Base-by-base conservation (phyloP, 106 monocot genomes). In the Gastrodia elata region DNA sequence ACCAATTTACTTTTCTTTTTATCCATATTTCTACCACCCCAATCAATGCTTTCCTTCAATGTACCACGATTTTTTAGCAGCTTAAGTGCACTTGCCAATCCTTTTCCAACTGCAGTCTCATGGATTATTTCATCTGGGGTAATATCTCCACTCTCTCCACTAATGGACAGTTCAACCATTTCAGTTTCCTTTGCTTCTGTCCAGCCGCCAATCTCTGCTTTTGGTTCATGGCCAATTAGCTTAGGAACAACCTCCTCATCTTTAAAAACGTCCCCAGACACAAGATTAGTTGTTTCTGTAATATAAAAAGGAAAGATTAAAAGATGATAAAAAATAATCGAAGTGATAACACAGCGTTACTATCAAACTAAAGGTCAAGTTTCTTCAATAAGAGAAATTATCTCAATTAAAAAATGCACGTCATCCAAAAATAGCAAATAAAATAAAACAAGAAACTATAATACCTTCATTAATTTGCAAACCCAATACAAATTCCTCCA, bases 1-100 rank as follows among this genome's bases (percentile, higher is more conserved):
- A 88, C 84, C 78, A 97, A 87, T 48, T 97, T 97, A 74, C 96
- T 97, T 75, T 93, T 98, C 80, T 93, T 93, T 73, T 98, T 98
- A 71, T 98, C 93, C 91, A 91, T 98, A 49, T 86, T 98, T 83
- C 93, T 88, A 8, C 90, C 93, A 41, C 97, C 97, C 97, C 86
- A 98, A 57, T 91, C 93, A 25, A 91, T 82, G 43, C 79, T 84
- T 73, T 98, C 97, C 38, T 91, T 93, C 22, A 93, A 83, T 59
- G 92, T 84, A 28, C 96, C 96, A 39, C 97, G 82, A 4, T 93
- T 88, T 72, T 93, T 86, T 48, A 88, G 83, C 64, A 98, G 81
- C 85, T 91, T 90, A 64, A 98, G 79, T 4, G 91, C 97, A 73
- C 97, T 91, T 42, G 93, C 78, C 76, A 98, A 78, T 42, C 93